Conservation (phyloP, 495 filamentous ascomycete genomes). For the Aspergillus sclerotiicarbonarius region DNA sequence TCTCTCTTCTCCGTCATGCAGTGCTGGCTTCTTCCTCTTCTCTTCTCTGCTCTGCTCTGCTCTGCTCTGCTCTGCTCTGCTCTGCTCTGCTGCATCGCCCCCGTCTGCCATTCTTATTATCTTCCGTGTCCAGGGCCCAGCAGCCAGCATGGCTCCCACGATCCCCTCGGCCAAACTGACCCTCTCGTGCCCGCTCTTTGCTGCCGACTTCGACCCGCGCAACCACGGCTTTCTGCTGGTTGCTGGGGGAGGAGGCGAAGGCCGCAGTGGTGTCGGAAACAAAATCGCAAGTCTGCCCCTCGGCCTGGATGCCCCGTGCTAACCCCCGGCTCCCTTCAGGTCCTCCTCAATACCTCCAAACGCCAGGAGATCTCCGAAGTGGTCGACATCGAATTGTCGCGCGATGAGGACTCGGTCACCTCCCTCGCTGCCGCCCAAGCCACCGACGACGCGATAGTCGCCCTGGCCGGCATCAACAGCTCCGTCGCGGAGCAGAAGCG, state of each 20-base stretch:
- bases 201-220: constrained; percentile 83
- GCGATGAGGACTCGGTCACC: constrained; percentile 89
- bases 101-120: not conserved
- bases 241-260: constrained; percentile 87
- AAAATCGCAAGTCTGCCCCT: constrained; percentile 68
- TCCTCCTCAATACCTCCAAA: constrained; percentile 64
- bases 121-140: not conserved
- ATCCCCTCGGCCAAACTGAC: constrained; percentile 64
- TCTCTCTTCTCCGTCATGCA: constrained; percentile 8
- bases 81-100: not conserved
- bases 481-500: constrained; percentile 63
- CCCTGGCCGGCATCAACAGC: constrained; percentile 88
- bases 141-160: constrained; percentile 45
- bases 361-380: constrained; percentile 59
- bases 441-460: constrained; percentile 53
- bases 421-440: constrained; percentile 66
- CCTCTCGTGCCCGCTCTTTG: constrained; percentile 83
- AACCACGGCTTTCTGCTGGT: constrained; percentile 73
- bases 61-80: not conserved
- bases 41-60: constrained; percentile 18
- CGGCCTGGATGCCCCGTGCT: too few species aligned
- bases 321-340: constrained; percentile 39
- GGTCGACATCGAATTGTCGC: constrained; percentile 77
- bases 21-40: constrained; percentile 20
- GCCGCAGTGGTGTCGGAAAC: constrained; percentile 82